Conservation (phyloP, 2,329 filamentous ascomycete species). For the Cladophialophora yegresii region DNA sequence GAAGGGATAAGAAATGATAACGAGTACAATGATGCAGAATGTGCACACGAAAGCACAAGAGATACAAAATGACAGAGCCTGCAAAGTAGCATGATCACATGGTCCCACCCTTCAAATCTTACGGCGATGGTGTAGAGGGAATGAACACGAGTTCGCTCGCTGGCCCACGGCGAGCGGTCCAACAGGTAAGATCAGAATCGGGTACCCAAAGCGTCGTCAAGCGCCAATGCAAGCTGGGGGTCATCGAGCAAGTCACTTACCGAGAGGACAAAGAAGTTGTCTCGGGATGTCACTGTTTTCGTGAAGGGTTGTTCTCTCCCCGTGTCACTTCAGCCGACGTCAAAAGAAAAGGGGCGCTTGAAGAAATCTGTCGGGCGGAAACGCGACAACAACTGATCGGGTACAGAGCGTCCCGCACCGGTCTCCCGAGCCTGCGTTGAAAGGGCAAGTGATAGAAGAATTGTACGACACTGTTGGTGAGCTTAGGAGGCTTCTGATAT, state of each 20-base stretch:
- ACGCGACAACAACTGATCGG: neutral
- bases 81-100: slow-evolving; percentile 14
- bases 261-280: slow-evolving; percentile 34
- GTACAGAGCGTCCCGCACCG: neutral
- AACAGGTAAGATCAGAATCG: slow-evolving; percentile 26
- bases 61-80: neutral
- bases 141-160: slow-evolving; percentile 15
- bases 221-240: slow-evolving; percentile 13
- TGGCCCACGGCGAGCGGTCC: slow-evolving; percentile 12
- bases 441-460: neutral
- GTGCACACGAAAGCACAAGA: neutral
- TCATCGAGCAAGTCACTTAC: slow-evolving; percentile 26
- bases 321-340: slow-evolving; percentile 29
- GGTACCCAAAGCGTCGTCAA: slow-evolving; percentile 10
- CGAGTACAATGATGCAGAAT: slow-evolving; percentile 2
- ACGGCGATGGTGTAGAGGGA: slow-evolving; percentile 6
- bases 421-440: neutral
- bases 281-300: slow-evolving; percentile 29
- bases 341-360: slow-evolving; percentile 22
- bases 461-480: slow-evolving; percentile 13
- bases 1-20: neutral
- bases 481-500: slow-evolving; percentile 5
- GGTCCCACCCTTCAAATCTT: slow-evolving; percentile 10
- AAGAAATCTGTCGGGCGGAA: neutral
- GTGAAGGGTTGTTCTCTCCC: slow-evolving; percentile 17